These are phyloP conservation scores for Ophiocordyceps camponoti-saundersi DNA, from an alignment of 2,329 filamentous ascomycete species.

Conservation along the genomic window DNA sequence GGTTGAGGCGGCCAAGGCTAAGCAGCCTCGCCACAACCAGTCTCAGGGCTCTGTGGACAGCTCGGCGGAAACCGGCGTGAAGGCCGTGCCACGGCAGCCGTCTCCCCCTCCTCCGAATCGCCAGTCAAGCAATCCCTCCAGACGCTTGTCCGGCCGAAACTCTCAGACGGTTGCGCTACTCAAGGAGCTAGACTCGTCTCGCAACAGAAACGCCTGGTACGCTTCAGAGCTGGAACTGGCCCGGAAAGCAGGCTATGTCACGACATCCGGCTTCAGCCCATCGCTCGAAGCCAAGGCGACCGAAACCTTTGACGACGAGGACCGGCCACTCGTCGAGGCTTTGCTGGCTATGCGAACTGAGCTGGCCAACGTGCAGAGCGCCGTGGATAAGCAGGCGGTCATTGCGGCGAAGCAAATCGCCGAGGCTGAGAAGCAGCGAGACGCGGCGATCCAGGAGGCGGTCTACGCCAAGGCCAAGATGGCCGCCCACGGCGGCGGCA, in stretches of 20 bases:
- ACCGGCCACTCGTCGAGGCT: constrained; percentile 81
- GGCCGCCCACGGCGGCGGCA: constrained; percentile 56
- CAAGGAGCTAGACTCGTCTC: constrained; percentile 72
- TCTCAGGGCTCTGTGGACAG: constrained; percentile 54
- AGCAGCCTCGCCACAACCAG: constrained; percentile 18
- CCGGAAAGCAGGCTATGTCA: constrained; percentile 71
- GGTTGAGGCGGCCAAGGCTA: constrained; percentile 11
- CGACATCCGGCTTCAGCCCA: constrained; percentile 52
- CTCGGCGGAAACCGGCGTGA: constrained; percentile 38
- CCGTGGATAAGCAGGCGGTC: constrained; percentile 76
- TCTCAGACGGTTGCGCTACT: constrained; percentile 57
- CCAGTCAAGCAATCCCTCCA: constrained; percentile 37
- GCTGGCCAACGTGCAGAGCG: constrained; percentile 72
- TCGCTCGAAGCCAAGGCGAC: constrained; percentile 58
- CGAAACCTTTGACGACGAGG: constrained; percentile 79
- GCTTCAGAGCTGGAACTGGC: constrained; percentile 87
- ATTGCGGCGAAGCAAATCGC: constrained; percentile 79
- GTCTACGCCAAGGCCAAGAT: constrained; percentile 89
- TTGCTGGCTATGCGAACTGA: constrained; percentile 83
- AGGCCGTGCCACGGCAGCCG: constrained; percentile 25
- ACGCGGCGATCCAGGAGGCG: constrained; percentile 86
- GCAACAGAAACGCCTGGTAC: constrained; percentile 90
- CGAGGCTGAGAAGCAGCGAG: constrained; percentile 85
- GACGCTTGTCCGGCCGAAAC: constrained; percentile 43
- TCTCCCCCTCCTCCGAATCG: constrained; percentile 43